These are phyloP conservation scores for Ophiorrhiza pumila DNA, from an alignment of 257 asterid genomes.

Conservation along the genomic window DNA sequence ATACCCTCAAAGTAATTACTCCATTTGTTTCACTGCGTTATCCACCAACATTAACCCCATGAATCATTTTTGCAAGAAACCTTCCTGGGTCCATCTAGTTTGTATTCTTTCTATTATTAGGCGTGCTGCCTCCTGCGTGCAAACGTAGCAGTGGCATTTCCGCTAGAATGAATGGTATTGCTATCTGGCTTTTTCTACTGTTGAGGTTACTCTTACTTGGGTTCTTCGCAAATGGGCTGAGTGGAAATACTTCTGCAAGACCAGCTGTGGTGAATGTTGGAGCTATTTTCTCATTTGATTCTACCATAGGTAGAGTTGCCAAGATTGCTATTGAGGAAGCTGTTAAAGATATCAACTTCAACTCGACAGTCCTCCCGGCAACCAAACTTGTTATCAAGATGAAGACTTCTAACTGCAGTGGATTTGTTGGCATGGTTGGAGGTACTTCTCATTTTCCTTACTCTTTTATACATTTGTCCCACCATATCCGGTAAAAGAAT, in stretches of 20 bases:
- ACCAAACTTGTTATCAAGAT: conserved; percentile 46
- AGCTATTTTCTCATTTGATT: conserved; percentile 65
- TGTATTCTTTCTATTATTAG: background rate
- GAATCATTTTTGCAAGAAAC: conserved; percentile 13
- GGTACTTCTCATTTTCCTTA: conserved; percentile 36
- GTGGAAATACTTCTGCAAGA: conserved; percentile 49
- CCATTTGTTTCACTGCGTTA: background rate
- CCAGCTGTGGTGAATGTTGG: conserved; percentile 72
- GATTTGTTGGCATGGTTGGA: conserved; percentile 82
- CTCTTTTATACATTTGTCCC: too few relatives aligned
- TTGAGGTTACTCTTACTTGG: conserved; percentile 43
- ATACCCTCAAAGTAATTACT: background rate
- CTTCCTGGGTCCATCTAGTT: background rate
- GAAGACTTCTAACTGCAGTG: conserved; percentile 76
- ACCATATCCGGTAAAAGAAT: background rate
- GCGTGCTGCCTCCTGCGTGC: too few relatives aligned
- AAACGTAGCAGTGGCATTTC: conserved; percentile 7
- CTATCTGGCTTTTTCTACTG: conserved; percentile 32
- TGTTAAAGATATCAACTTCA: conserved; percentile 75
- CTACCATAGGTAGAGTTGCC: conserved; percentile 84
- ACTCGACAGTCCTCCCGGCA: conserved; percentile 62
- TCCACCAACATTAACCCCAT: background rate
- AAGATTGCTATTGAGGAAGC: conserved; percentile 92
- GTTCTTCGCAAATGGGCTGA: conserved; percentile 44
- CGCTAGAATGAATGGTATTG: conserved; percentile 41